A percentile compares a stretch with the other conserved stretches of the same genome.
These are phyloP conservation scores for Anthoceros angustus DNA, from an alignment of 225 moss, liverwort and hornwort species.

Conservation along the genomic window DNA sequence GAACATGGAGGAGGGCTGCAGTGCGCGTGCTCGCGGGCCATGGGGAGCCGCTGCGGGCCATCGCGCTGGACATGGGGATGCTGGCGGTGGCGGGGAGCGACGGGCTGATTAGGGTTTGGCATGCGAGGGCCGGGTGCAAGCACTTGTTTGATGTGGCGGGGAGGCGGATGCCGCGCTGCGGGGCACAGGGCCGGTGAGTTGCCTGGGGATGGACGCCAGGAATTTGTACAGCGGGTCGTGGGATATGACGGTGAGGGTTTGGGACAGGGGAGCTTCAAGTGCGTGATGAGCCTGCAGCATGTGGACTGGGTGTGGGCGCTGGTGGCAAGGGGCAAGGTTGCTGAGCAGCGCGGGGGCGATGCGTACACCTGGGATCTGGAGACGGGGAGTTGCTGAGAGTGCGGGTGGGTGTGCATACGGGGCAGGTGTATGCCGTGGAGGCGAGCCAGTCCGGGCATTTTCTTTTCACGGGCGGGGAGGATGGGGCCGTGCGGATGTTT, in stretches of 20 bases:
- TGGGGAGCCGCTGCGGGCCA: conserved; percentile 73
- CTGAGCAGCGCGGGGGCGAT: conserved; percentile 86
- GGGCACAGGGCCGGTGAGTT: conserved; percentile 72
- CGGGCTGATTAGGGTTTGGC: conserved; percentile 16
- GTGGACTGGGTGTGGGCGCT: conserved; percentile 96
- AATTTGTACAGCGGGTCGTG: conserved; percentile 81
- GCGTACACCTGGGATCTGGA: conserved; percentile 75
- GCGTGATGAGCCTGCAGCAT: conserved; percentile 36
- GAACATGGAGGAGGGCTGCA: conserved; percentile 95
- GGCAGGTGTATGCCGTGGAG: conserved; percentile 85
- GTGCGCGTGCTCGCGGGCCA: conserved; percentile 43
- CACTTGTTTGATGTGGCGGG: conserved; percentile 7
- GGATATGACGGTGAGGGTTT: conserved; percentile 85
- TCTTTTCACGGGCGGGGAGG: conserved; percentile 82
- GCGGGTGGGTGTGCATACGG: conserved; percentile 48
- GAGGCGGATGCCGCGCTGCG: conserved; percentile 38
- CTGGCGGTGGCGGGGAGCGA: conserved; percentile 45
- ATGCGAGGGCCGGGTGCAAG: conserved; percentile 7
- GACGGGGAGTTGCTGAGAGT: conserved; percentile 55
- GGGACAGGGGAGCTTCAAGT: conserved; percentile 49
- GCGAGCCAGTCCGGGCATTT: conserved; percentile 81
- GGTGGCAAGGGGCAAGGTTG: conserved; percentile 51
- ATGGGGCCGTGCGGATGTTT: conserved; percentile 87
- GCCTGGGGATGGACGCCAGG: conserved; percentile 51
- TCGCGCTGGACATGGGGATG: conserved; percentile 62